Percentiles rank a stretch among this genome's conserved stretches.
These are phyloP conservation scores for Talaromyces thailandensis DNA, from an alignment of 495 filamentous ascomycete genomes.

Conservation along the genomic window DNA sequence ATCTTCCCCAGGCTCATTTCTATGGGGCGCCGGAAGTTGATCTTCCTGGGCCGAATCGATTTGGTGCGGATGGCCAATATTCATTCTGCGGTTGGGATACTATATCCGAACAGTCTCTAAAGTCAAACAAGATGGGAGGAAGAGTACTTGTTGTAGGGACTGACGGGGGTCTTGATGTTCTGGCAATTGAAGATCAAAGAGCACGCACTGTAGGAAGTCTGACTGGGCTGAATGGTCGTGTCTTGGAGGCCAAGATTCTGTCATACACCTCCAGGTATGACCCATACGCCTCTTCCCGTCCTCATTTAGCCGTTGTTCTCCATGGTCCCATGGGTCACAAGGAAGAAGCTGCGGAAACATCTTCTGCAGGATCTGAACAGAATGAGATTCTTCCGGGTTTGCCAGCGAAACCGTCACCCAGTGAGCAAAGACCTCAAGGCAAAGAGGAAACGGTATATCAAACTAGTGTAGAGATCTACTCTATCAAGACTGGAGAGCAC, in stretches of 20 bases:
- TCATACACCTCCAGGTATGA: slow-evolving; percentile 43
- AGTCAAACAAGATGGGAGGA: slow-evolving; percentile 40
- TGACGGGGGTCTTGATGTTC: slow-evolving; percentile 65
- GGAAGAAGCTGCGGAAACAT: slow-evolving; percentile 25
- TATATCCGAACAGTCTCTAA: slow-evolving; percentile 41
- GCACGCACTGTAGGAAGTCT: slow-evolving; percentile 57
- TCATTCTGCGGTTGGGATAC: slow-evolving; percentile 76
- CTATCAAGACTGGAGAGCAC: slow-evolving; percentile 57
- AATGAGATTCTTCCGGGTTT: slow-evolving; percentile 25
- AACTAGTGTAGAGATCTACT: slow-evolving; percentile 80
- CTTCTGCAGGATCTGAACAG: slow-evolving; percentile 28
- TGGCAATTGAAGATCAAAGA: slow-evolving; percentile 57
- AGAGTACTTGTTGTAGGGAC: slow-evolving; percentile 70
- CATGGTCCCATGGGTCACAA: slow-evolving; percentile 56
- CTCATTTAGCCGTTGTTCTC: slow-evolving; percentile 64
- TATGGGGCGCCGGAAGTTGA: slow-evolving; percentile 50
- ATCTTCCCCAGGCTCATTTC: slow-evolving; percentile 71
- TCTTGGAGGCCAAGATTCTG: slow-evolving; percentile 72
- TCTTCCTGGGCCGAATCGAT: slow-evolving; percentile 20
- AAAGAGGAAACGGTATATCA: slow-evolving; percentile 54
- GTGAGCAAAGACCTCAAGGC: slow-evolving; percentile 18
- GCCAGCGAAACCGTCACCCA: slow-evolving; percentile 14
- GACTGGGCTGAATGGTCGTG: slow-evolving; percentile 68
- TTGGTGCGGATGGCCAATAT: slow-evolving; percentile 48
- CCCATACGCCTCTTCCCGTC: slow-evolving; percentile 31